Conservation (phyloP, 106 monocot species). For the Chionographis japonica region DNA sequence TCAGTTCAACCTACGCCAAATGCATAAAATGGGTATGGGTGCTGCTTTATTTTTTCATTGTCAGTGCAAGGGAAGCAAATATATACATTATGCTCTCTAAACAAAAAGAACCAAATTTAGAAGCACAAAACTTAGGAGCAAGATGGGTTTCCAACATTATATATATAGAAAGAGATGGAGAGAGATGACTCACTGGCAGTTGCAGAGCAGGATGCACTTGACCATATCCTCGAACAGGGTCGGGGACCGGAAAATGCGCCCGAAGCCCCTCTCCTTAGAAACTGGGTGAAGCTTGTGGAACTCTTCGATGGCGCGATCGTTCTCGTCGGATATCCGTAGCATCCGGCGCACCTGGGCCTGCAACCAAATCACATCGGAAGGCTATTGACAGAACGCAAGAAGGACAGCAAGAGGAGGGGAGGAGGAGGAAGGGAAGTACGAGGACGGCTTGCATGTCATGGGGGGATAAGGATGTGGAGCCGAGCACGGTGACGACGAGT, state of each 20-base stretch:
- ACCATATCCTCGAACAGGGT: conserved; percentile 89
- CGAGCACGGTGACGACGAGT: conserved; percentile 48
- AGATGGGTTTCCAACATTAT: too few relatives aligned
- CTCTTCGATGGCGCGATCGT: conserved; percentile 35
- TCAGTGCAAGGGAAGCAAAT: too few relatives aligned
- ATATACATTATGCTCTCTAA: too few relatives aligned
- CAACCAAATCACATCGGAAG: not conserved
- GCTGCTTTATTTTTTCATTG: too few relatives aligned
- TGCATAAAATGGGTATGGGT: too few relatives aligned
- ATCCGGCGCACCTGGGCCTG: conserved; percentile 71
- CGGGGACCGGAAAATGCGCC: conserved; percentile 77
- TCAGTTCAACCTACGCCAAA: too few relatives aligned
- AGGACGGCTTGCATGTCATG: conserved; percentile 35
- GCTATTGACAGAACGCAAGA: not conserved
- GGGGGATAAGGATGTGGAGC: conserved; percentile 23
- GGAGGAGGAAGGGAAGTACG: conserved; percentile 10
- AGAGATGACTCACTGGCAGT: conserved; percentile 60
- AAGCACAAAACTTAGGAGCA: too few relatives aligned
- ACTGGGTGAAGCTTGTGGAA: conserved; percentile 49
- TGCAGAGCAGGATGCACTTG: conserved; percentile 90
- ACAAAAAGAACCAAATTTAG: too few relatives aligned
- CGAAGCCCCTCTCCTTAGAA: conserved; percentile 46
- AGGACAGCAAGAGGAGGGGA: not conserved
- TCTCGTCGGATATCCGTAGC: conserved; percentile 58
- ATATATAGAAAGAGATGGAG: too few relatives aligned